A percentile compares a stretch with the other conserved stretches of the same genome.
Conservation (phyloP, 2,329 filamentous ascomycete species). For the Fusarium secorum region DNA sequence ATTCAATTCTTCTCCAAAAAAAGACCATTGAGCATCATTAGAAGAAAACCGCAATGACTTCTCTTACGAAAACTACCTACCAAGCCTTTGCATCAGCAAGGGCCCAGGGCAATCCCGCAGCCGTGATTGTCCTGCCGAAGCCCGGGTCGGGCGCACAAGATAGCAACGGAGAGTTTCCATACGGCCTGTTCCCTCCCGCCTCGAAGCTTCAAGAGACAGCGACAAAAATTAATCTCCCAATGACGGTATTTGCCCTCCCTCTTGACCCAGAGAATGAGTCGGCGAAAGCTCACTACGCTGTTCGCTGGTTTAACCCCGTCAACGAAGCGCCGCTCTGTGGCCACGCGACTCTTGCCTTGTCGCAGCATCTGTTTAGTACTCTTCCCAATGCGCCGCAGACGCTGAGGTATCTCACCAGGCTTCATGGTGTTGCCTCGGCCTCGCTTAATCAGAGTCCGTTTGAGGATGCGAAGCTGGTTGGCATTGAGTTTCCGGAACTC, state of each 20-base stretch:
- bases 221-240: rapidly evolving
- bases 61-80: background rate
- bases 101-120: slow-evolving; percentile 4
- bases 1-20: rapidly evolving
- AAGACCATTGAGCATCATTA: rapidly evolving
- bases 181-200: background rate
- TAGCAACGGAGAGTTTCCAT: background rate
- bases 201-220: background rate
- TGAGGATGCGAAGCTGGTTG: background rate
- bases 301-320: slow-evolving; percentile 9
- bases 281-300: background rate
- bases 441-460: background rate
- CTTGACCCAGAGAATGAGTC: background rate
- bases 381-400: background rate
- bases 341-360: background rate
- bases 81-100: background rate
- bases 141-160: rapidly evolving
- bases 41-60: rapidly evolving
- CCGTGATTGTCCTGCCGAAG: background rate
- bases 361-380: background rate
- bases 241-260: background rate
- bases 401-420: background rate
- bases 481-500: background rate
- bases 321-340: slow-evolving; percentile 8
- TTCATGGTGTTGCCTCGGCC: background rate